Evolutionary conservation across 176 grass and related monocot genomes (phyloP).

Genomic region (Carex pumila): DNA sequence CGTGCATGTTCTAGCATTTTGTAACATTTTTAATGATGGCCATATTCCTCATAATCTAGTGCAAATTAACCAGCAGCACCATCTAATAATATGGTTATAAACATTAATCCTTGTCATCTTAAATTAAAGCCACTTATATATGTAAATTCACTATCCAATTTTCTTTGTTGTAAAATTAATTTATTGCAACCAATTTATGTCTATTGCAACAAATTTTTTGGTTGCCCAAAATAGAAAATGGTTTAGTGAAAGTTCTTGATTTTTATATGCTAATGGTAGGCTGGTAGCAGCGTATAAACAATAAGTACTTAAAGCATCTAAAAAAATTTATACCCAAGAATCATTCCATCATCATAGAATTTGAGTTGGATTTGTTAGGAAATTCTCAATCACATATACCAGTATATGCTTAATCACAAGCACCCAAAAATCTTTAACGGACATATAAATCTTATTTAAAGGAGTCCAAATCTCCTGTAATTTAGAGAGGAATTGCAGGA

Average conservation of each 20-base stretch:
- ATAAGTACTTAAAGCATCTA: conserved; percentile 4
- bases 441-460: not conserved
- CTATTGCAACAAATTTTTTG: too few relatives aligned
- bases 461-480: too few relatives aligned
- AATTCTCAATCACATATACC: not conserved
- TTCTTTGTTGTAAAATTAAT: too few relatives aligned
- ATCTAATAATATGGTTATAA: not conserved
- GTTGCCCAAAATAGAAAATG: too few relatives aligned
- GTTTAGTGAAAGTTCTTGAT: not conserved
- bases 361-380: not conserved
- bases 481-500: too few relatives aligned
- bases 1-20: not conserved
- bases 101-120: not conserved
- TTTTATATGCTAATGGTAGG: not conserved
- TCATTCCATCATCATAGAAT: not conserved
- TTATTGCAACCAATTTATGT: too few relatives aligned
- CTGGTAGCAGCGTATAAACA: not conserved
- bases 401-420: conserved; percentile 1
- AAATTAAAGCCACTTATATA: not conserved
- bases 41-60: not conserved
- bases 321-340: not conserved
- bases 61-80: not conserved
- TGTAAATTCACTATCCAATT: not conserved
- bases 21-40: not conserved
- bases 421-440: not conserved